A percentile compares a stretch with the other conserved stretches of the same genome.
Conservation (phyloP, 257 asterid species). For the Salvia miltiorrhiza region DNA sequence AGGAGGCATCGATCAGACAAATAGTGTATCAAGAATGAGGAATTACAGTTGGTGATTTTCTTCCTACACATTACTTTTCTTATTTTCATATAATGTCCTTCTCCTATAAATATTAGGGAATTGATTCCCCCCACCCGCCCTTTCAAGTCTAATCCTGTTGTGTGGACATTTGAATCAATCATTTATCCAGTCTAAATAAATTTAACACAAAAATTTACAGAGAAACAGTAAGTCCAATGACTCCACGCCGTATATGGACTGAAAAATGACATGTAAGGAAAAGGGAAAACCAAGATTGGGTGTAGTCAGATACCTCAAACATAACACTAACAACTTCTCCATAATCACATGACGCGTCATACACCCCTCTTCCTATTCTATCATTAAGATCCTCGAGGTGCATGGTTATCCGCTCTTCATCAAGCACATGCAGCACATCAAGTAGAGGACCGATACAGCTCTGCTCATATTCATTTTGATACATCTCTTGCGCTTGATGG, state of each 20-base stretch:
- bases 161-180: background rate
- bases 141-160: background rate
- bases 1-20: constrained; percentile 12
- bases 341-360: constrained; percentile 48
- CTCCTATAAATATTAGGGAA: constrained; percentile 3
- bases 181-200: background rate
- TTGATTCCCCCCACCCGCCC: no score
- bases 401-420: constrained; percentile 75
- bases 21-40: constrained; percentile 5
- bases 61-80: background rate
- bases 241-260: background rate
- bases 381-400: constrained; percentile 77
- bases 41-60: background rate
- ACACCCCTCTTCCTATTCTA: constrained; percentile 50
- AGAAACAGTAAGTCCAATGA: background rate
- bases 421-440: constrained; percentile 67
- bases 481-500: constrained; percentile 90
- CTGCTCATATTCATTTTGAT: constrained; percentile 60
- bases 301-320: constrained; percentile 70
- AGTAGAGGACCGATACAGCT: constrained; percentile 79
- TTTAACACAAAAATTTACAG: background rate
- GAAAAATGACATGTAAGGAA: background rate
- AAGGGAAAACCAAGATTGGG: constrained; percentile 11
- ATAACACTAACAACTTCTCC: constrained; percentile 78
- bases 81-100: background rate